These are phyloP conservation scores for Kluyveromyces wickerhamii DNA, from an alignment of 805 yeast species.

Conservation along the genomic window DNA sequence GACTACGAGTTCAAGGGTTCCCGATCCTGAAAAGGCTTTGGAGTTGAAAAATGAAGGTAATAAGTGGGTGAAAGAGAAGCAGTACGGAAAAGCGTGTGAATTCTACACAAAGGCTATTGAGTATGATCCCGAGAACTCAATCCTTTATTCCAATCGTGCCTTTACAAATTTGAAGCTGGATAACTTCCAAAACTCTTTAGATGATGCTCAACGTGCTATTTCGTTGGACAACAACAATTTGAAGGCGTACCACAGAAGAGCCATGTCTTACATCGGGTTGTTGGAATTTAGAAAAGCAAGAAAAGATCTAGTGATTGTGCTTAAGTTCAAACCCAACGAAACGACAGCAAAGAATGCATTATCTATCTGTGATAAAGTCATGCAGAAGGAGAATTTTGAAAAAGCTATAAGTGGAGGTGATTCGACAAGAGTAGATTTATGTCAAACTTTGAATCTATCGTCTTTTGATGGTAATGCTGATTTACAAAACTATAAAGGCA, in stretches of 20 bases:
- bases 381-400: slow-evolving; percentile 73
- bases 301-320: slow-evolving; percentile 56
- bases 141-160: slow-evolving; percentile 79
- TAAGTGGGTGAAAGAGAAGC: slow-evolving; percentile 54
- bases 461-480: slow-evolving; percentile 29
- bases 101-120: slow-evolving; percentile 70
- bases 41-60: slow-evolving; percentile 67
- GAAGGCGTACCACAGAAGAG: slow-evolving; percentile 84
- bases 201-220: slow-evolving; percentile 70
- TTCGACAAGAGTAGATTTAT: slow-evolving; percentile 27
- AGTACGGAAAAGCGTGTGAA: slow-evolving; percentile 57
- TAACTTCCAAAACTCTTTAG: slow-evolving; percentile 75
- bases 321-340: slow-evolving; percentile 60
- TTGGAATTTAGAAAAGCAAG: slow-evolving; percentile 69
- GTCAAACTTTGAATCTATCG: slow-evolving; percentile 20
- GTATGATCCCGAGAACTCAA: slow-evolving; percentile 47
- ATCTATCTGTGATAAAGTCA: slow-evolving; percentile 53
- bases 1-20: background rate
- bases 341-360: slow-evolving; percentile 53
- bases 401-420: slow-evolving; percentile 76
- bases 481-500: slow-evolving; percentile 25
- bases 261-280: slow-evolving; percentile 70
- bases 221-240: slow-evolving; percentile 55
- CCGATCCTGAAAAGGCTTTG: slow-evolving; percentile 33
- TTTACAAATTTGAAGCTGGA: slow-evolving; percentile 83